phyloP scores from a whole-genome alignment of 2,329 filamentous ascomycete genomes.

The Uncinocarpus reesii region DNA sequence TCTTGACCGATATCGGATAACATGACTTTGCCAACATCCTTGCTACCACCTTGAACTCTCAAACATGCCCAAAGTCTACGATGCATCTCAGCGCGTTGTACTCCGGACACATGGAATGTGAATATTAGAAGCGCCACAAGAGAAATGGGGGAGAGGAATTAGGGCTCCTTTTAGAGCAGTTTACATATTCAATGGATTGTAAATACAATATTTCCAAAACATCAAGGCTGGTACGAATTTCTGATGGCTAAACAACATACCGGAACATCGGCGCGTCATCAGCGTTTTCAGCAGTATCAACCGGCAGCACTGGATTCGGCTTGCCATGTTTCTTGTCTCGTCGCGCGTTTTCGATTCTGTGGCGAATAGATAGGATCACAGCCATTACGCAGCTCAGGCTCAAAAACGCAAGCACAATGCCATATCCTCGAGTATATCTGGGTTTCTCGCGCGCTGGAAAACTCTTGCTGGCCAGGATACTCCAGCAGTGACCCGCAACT shows the following conservation, averaged over 20 bases:
- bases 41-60: too few relatives aligned
- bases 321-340: conserved; percentile 14
- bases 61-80: too few relatives aligned
- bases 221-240: background rate
- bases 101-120: too few relatives aligned
- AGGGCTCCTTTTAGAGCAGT: too few relatives aligned
- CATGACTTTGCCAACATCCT: too few relatives aligned
- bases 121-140: too few relatives aligned
- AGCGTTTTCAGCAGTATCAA: conserved; percentile 15
- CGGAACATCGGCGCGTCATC: conserved; percentile 17
- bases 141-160: too few relatives aligned
- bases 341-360: conserved; percentile 12
- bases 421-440: conserved; percentile 13
- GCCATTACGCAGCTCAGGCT: conserved; percentile 11
- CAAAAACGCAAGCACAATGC: conserved; percentile 15
- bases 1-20: background rate
- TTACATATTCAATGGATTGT: too few relatives aligned
- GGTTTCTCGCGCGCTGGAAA: conserved; percentile 13
- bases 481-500: conserved; percentile 17
- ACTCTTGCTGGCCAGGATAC: conserved; percentile 18
- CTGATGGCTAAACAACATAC: conserved; percentile 9
- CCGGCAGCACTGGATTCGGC: conserved; percentile 10
- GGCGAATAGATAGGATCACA: conserved; percentile 9
- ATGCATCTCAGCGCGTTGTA: too few relatives aligned
- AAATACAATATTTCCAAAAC: background rate